Percentiles rank a stretch among this genome's conserved stretches.
Evolutionary conservation across 2,329 filamentous ascomycete species (phyloP).

Genomic region (Nectriaceae sp.): DNA sequence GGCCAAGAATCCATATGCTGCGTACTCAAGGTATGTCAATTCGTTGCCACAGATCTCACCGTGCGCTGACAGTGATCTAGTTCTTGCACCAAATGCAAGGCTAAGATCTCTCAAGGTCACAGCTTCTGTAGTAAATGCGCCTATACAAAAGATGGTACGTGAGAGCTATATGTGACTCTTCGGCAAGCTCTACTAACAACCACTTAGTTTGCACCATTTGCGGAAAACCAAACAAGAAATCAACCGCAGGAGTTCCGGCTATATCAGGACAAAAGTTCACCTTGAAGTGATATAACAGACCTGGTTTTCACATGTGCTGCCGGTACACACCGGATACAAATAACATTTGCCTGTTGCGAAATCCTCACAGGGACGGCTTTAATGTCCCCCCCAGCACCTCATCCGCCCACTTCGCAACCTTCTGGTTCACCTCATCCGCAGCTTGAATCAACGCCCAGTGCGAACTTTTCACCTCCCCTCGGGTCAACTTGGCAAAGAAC

Average conservation of each 20-base stretch:
- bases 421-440: conserved; percentile 67
- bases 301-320: too few relatives aligned
- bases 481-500: conserved; percentile 64
- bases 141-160: conserved; percentile 61
- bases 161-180: too few relatives aligned
- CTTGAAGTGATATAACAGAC: conserved; percentile 26
- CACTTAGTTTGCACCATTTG: conserved; percentile 62
- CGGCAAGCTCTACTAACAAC: too few relatives aligned
- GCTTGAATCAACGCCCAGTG: conserved; percentile 87
- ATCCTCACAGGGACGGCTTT: conserved; percentile 31
- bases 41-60: neutral
- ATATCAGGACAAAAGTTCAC: conserved; percentile 65
- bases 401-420: conserved; percentile 67
- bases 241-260: conserved; percentile 51
- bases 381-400: conserved; percentile 35
- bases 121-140: conserved; percentile 64
- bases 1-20: conserved; percentile 67
- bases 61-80: conserved; percentile 32
- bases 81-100: conserved; percentile 62
- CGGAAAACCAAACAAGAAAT: conserved; percentile 58
- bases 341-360: too few relatives aligned
- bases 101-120: conserved; percentile 62
- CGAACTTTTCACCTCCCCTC: conserved; percentile 64
- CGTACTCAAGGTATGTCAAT: conserved; percentile 46
- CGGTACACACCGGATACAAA: too few relatives aligned